Conservation (phyloP, 129 eudicot genomes). For the Centrapalus pauciflorus region DNA sequence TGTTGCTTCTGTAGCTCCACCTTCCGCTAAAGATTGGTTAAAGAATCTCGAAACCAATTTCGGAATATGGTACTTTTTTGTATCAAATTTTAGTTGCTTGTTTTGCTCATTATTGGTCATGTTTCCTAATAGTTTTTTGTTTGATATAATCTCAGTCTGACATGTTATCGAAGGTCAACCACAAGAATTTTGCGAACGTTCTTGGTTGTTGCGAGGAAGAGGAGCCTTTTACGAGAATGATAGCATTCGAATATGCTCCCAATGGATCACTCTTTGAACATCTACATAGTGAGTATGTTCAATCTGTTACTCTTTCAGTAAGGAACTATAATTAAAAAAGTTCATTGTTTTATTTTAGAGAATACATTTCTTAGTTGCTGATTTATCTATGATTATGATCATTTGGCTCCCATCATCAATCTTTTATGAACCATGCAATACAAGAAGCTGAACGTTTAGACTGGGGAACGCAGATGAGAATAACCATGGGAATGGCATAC, state of each 20-base stretch:
- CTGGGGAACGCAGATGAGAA: constrained; percentile 73
- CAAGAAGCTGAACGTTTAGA: constrained; percentile 92
- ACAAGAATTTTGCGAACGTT: constrained; percentile 83
- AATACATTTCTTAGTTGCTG: not conserved
- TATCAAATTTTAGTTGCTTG: not conserved
- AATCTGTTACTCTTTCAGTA: not conserved
- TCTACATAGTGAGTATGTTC: constrained; percentile 61
- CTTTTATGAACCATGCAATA: constrained; percentile 43
- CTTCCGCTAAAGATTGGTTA: constrained; percentile 78
- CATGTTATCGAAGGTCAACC: constrained; percentile 75
- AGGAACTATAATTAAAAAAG: not conserved
- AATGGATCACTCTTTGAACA: constrained; percentile 96
- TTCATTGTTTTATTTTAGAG: not conserved
- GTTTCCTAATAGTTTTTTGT: not conserved
- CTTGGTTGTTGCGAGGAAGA: constrained; percentile 89
- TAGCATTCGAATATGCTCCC: constrained; percentile 94
- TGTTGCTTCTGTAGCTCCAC: constrained; percentile 62
- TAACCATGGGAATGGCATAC: constrained; percentile 87
- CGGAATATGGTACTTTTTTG: constrained; percentile 68
- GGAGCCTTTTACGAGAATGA: constrained; percentile 84
- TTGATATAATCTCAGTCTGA: constrained; percentile 51
- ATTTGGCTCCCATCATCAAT: not conserved
- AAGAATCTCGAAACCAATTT: constrained; percentile 54
- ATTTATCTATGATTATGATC: not conserved
- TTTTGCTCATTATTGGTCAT: not conserved